Evolutionary conservation across 805 yeast genomes (phyloP).

Genomic region (Nematodospora valgi): DNA sequence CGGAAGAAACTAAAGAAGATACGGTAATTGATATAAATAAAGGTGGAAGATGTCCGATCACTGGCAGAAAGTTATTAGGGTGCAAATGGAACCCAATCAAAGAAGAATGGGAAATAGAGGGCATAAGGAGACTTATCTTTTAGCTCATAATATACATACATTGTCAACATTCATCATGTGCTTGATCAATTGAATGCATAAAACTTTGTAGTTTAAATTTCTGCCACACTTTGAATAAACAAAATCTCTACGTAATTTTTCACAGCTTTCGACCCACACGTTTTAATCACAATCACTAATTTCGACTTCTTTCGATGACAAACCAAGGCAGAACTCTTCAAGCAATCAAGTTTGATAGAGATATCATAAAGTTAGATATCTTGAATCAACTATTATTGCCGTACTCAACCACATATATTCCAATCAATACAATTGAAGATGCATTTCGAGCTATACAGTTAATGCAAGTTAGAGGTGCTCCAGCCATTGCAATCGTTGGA

Average conservation of each 20-base stretch:
- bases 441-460: constrained; percentile 79
- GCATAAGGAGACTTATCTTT: constrained; percentile 70
- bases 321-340: no score
- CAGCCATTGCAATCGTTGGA: constrained; percentile 96
- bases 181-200: no score
- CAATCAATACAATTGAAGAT: constrained; percentile 60
- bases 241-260: no score
- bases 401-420: constrained; percentile 66
- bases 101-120: constrained; percentile 69
- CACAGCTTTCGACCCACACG: no score
- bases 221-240: no score
- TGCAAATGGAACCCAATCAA: constrained; percentile 60
- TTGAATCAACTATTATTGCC: constrained; percentile 85
- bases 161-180: no score
- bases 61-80: constrained; percentile 67
- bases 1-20: constrained; percentile 4
- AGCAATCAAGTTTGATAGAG: constrained; percentile 65
- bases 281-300: no score
- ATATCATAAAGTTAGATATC: constrained; percentile 47
- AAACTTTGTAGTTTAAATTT: no score
- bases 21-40: constrained; percentile 27
- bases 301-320: no score
- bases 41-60: constrained; percentile 81
- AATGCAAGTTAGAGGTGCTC: constrained; percentile 98
- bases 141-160: no score